These are phyloP conservation scores for Lithospermum erythrorhizon DNA, from an alignment of 257 asterid species.

Conservation along the genomic window DNA sequence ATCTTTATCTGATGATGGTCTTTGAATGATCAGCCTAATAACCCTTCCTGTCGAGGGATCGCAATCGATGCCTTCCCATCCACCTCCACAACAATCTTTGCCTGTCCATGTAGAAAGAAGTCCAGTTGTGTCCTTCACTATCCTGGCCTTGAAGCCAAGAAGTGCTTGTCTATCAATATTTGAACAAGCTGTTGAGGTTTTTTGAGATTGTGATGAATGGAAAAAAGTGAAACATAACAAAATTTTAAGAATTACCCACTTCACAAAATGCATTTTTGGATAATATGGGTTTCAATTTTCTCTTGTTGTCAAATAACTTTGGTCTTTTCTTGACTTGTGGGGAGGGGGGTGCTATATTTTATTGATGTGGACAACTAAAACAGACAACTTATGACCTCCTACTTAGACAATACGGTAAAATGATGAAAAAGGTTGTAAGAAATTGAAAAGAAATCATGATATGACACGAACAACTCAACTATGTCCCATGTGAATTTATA, in stretches of 20 bases:
- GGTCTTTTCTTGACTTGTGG: background rate
- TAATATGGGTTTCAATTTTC: slow-evolving; percentile 17
- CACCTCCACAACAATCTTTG: slow-evolving; percentile 75
- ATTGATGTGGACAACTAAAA: background rate
- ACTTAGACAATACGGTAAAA: slow-evolving; percentile 43
- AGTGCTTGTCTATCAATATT: slow-evolving; percentile 61
- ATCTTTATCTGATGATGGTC: slow-evolving; percentile 29
- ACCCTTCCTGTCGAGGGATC: slow-evolving; percentile 45
- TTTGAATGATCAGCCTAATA: slow-evolving; percentile 42
- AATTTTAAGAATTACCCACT: slow-evolving; percentile 32
- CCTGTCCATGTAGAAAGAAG: slow-evolving; percentile 65
- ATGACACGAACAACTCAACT: slow-evolving; percentile 25
- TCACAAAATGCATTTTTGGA: slow-evolving; percentile 39
- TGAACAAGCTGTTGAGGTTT: slow-evolving; percentile 34
- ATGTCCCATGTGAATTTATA: slow-evolving; percentile 37
- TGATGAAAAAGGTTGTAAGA: slow-evolving; percentile 34
- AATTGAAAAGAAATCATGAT: slow-evolving; percentile 17
- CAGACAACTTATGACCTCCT: slow-evolving; percentile 21
- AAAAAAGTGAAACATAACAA: slow-evolving; percentile 18
- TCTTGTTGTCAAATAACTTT: too few species aligned
- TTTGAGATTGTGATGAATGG: slow-evolving; percentile 9
- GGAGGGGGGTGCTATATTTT: slow-evolving; percentile 2
- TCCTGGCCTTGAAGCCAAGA: slow-evolving; percentile 55
- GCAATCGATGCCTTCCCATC: slow-evolving; percentile 92
- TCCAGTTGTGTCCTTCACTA: slow-evolving; percentile 60